A percentile compares a stretch with the other conserved stretches of the same genome.
Evolutionary conservation across 2,329 filamentous ascomycete species (phyloP).

Genomic region (Sordariomycetes sp.): DNA sequence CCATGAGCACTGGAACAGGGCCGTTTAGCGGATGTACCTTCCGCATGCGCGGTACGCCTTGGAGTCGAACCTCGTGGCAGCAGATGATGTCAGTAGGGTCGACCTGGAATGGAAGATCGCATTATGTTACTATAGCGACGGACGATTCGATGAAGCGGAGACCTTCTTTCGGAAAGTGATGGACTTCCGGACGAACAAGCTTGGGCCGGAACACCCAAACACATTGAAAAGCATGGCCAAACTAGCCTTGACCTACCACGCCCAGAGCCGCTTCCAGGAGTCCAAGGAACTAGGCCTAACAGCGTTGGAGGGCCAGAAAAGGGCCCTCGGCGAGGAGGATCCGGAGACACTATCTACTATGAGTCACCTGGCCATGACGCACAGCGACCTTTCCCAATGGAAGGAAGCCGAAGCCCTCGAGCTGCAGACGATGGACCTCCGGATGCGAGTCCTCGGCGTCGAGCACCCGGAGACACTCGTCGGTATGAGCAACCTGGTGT

Average conservation of each 20-base stretch:
- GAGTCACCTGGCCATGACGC: not conserved
- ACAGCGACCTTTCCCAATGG: not conserved
- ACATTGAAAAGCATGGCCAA: too few species aligned
- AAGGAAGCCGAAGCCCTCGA: not conserved
- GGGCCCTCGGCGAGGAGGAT: not conserved
- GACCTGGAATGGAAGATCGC: too few species aligned
- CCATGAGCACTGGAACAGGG: not conserved
- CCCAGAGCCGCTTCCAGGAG: not conserved
- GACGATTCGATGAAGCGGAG: too few species aligned
- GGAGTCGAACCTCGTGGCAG: too few species aligned
- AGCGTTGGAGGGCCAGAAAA: not conserved
- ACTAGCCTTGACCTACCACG: not conserved
- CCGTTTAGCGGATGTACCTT: too few species aligned
- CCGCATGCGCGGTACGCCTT: not conserved
- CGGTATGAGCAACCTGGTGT: too few species aligned
- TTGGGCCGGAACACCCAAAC: too few species aligned
- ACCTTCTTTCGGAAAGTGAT: too few species aligned
- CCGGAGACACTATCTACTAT: not conserved
- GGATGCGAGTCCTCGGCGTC: not conserved
- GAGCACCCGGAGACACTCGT: not conserved
- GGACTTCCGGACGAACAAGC: too few species aligned
- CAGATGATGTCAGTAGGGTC: not conserved
- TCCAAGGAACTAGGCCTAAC: not conserved
- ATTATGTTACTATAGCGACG: too few species aligned
- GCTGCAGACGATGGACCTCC: not conserved